Evolutionary conservation across 345 rosid species (phyloP), one percentile per base, ranked within the genome.

Genomic region (Ailanthus altissimus): DNA sequence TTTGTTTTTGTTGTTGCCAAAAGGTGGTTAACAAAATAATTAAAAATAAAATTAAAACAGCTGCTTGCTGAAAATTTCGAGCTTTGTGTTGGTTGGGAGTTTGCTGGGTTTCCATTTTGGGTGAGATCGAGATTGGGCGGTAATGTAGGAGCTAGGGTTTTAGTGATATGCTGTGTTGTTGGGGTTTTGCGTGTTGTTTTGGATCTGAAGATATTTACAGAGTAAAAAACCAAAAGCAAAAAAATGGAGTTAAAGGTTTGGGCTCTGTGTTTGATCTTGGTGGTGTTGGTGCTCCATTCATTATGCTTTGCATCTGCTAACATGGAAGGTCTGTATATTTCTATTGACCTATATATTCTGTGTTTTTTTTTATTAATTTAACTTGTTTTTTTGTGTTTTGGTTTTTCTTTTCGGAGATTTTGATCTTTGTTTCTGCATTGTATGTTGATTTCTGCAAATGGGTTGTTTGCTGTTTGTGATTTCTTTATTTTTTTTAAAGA

Each of bases 301-400:
- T 77, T 85, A 42, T 88, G 90, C 86, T 78, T 81, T 81, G 86
- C 84, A 26, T 83, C 75, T 79, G 90, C 93, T 74, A 94, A 94
- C 81, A 83, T 89, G 92, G 98, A 94, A 90, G 98, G 98, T 94
- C 46, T n/a, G 76, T 80, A 67, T 71, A 4, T 28, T 57, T 50
- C 64, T 45, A 10, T 5, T 73, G 20, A 0, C 16, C 26, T 43
- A 6, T 73, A 50, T 50, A 32, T 28, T 50, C 1, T 56, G 15
- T 36, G 60, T 51, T 63, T 83, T 3, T 81, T 75, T 21, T 78
- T 53, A 26, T 77, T 58, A 45, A 59, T 50, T 56, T 43, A 13
- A 28, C 23, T 6, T 66, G 5, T 51, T 75, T 57, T 20, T 46
- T 43, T 69, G 21, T 61, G 66, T 72, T 20, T 23, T 38, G 13